Evolutionary conservation across 2,329 filamentous ascomycete species (phyloP).

Genomic region (Neopestalotiopsis clavispora): DNA sequence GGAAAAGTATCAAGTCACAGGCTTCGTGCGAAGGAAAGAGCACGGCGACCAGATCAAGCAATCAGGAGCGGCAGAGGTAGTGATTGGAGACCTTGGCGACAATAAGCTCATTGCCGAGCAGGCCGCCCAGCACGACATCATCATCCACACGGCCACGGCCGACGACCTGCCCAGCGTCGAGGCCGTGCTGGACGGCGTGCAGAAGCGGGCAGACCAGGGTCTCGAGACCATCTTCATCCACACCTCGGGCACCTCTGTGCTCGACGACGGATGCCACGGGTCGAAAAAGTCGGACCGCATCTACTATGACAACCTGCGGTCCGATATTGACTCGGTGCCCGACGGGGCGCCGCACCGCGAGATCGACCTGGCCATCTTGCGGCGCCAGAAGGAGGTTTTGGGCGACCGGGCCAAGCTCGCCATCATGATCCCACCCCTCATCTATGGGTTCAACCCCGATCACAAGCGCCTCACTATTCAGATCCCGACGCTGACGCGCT

Average conservation of each 20-base stretch:
- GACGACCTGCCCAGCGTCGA: constrained; percentile 50
- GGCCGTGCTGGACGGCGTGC: constrained; percentile 49
- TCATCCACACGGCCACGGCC: constrained; percentile 54
- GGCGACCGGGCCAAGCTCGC: constrained; percentile 46
- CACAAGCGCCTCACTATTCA: constrained; percentile 50
- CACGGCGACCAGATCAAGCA: constrained; percentile 40
- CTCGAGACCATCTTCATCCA: constrained; percentile 52
- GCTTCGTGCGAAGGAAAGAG: constrained; percentile 43
- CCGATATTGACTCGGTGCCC: constrained; percentile 45
- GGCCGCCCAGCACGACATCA: constrained; percentile 43
- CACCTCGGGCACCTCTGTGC: constrained; percentile 48
- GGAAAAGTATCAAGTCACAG: constrained; percentile 47
- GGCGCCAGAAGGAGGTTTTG: constrained; percentile 39
- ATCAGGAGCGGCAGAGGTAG: constrained; percentile 38
- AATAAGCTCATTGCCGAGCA: constrained; percentile 42
- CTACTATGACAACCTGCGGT: constrained; percentile 45
- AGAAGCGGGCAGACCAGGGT: constrained; percentile 39
- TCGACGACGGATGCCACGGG: constrained; percentile 43
- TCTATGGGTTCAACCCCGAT: constrained; percentile 50
- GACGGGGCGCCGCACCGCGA: constrained; percentile 47
- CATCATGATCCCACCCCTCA: constrained; percentile 52
- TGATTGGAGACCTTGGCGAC: constrained; percentile 48
- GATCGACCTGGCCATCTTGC: constrained; percentile 50
- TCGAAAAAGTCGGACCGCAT: constrained; percentile 41
- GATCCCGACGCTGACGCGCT: constrained; percentile 50